phyloP scores from a whole-genome alignment of 345 rosid species.

The Capsella bursapastoris region DNA sequence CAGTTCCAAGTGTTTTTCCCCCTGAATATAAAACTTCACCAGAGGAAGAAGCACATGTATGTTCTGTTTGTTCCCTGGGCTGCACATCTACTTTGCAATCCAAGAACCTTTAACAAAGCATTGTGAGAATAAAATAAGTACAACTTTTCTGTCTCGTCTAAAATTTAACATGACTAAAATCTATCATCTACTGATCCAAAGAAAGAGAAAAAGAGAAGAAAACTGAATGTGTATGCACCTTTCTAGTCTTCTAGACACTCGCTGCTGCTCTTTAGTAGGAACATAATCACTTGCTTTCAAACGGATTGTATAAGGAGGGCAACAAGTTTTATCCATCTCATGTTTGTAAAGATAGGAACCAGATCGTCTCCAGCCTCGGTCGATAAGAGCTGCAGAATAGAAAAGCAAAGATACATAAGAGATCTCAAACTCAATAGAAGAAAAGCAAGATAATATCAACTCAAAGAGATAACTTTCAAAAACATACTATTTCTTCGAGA shows the following conservation, averaged over 20 bases:
- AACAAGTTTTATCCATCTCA: conserved; percentile 92
- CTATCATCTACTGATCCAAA: background rate
- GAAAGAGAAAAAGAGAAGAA: background rate
- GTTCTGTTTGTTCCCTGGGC: conserved; percentile 45
- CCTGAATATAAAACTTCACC: conserved; percentile 47
- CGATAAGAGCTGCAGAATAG: conserved; percentile 69
- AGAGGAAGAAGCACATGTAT: conserved; percentile 45
- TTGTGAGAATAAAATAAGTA: conserved; percentile 11
- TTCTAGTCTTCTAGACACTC: conserved; percentile 66
- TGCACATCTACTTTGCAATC: conserved; percentile 66
- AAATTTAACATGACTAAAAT: background rate
- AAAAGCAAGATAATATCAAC: background rate
- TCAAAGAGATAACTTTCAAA: background rate
- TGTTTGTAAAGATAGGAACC: conserved; percentile 89
- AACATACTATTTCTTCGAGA: background rate
- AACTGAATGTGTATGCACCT: conserved; percentile 53
- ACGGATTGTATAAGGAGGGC: conserved; percentile 96
- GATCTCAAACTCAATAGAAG: conserved; percentile 11
- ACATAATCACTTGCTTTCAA: conserved; percentile 72
- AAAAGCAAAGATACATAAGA: background rate
- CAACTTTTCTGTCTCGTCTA: conserved; percentile 17
- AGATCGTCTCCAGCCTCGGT: conserved; percentile 92
- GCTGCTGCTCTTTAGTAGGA: conserved; percentile 82
- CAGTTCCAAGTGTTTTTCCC: conserved; percentile 36
- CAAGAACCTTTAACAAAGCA: conserved; percentile 59